Percentiles rank a stretch among this genome's conserved stretches.
Conservation (phyloP, 176 grass and related monocot species). For the Oryza rufipogon region DNA sequence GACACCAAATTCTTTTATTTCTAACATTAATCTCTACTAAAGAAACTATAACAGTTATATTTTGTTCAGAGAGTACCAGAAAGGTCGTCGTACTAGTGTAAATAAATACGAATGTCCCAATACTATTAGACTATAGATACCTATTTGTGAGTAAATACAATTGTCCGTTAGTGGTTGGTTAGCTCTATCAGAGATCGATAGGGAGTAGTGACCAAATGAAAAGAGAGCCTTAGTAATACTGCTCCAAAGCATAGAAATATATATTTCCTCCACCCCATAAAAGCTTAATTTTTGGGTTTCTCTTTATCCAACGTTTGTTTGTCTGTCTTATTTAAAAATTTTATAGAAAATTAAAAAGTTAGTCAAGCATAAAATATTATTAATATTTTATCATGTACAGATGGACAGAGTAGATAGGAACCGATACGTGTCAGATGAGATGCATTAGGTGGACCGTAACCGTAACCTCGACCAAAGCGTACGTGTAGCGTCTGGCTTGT, state of each 20-base stretch:
- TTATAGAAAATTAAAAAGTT: no score
- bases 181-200: not conserved
- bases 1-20: no score
- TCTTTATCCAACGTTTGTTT: no score
- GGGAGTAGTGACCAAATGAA: not conserved
- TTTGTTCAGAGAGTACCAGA: no score
- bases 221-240: not conserved
- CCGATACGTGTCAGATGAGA: not conserved
- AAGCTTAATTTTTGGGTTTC: no score
- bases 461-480: not conserved
- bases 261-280: no score
- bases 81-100: no score
- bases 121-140: not conserved
- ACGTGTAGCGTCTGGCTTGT: not conserved
- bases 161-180: not conserved
- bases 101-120: not conserved
- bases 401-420: not conserved
- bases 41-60: no score
- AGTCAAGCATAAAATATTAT: no score
- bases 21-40: no score
- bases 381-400: no score
- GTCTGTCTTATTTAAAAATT: no score
- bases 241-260: not conserved
- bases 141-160: not conserved
- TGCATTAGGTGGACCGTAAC: not conserved